Percentiles rank a stretch among this genome's conserved stretches.
Evolutionary conservation across 345 rosid genomes (phyloP).

Genomic region (Gossypium anomalum): DNA sequence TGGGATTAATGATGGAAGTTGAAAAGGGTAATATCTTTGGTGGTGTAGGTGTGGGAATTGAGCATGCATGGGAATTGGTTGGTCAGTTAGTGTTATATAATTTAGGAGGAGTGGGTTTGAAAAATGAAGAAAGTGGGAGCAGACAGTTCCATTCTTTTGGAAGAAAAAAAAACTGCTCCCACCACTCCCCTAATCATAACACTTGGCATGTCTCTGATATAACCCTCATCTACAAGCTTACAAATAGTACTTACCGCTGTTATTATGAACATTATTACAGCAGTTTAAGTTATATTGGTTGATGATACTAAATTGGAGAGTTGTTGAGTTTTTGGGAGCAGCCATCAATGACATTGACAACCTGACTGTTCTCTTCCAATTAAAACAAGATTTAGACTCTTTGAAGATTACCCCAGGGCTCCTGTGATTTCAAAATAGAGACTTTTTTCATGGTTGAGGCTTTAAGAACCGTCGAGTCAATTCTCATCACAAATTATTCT

Average conservation of each 20-base stretch:
- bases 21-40: not conserved
- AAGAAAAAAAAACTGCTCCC: conserved; percentile 36
- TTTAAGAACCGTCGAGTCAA: not conserved
- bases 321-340: not conserved
- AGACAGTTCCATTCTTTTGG: conserved; percentile 17
- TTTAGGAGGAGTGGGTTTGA: conserved; percentile 46
- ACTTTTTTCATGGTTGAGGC: not conserved
- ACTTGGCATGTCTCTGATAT: conserved; percentile 13
- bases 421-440: not conserved
- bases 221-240: not conserved
- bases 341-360: not conserved
- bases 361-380: not conserved
- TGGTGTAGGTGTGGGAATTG: not conserved
- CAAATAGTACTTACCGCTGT: not conserved
- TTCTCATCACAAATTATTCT: not conserved
- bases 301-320: too few relatives aligned
- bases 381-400: not conserved
- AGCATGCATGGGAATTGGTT: too few relatives aligned
- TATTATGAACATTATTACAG: too few relatives aligned
- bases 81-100: conserved; percentile 23
- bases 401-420: not conserved
- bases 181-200: conserved; percentile 19
- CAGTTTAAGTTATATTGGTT: too few relatives aligned
- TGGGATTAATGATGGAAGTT: not conserved
- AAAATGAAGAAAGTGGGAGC: conserved; percentile 11